Evolutionary conservation across 1,139 yeast species (phyloP).

Genomic region (Pichia sp.): DNA sequence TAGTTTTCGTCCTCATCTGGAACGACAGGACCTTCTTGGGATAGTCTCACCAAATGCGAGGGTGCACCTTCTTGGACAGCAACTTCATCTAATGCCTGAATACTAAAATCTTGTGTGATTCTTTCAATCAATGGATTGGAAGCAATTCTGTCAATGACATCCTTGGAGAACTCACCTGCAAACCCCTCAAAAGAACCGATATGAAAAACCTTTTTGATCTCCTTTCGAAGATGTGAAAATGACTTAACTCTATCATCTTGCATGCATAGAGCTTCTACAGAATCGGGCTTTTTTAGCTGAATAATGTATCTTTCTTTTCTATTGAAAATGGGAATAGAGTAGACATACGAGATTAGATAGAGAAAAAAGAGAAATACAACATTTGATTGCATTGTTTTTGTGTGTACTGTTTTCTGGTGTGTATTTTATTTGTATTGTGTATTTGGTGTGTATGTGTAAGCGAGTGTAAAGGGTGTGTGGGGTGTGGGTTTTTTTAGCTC

Average conservation of each 20-base stretch:
- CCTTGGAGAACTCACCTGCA: constrained; percentile 49
- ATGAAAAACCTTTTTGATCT: constrained; percentile 39
- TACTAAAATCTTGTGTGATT: constrained; percentile 49
- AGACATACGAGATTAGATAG: neutral
- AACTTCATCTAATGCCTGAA: constrained; percentile 38
- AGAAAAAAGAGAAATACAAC: neutral
- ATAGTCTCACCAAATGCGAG: constrained; percentile 24
- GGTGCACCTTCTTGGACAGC: constrained; percentile 27
- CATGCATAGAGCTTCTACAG: constrained; percentile 26
- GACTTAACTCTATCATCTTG: constrained; percentile 23
- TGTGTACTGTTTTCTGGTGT: too few relatives aligned
- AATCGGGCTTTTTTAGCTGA: constrained; percentile 31
- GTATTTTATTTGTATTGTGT: too few relatives aligned
- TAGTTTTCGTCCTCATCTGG: constrained; percentile 28
- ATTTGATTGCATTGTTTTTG: too few relatives aligned
- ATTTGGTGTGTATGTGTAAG: too few relatives aligned
- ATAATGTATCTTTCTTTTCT: constrained; percentile 27
- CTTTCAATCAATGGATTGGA: constrained; percentile 46
- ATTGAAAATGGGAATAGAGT: constrained; percentile 9
- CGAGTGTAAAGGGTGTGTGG: too few relatives aligned
- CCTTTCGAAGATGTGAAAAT: constrained; percentile 34
- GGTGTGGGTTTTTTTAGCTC: too few relatives aligned
- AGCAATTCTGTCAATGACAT: constrained; percentile 39
- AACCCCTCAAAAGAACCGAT: constrained; percentile 64
- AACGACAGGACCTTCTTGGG: constrained; percentile 22